Evolutionary conservation across 768 basidiomycete species (phyloP).

Genomic region (Podaxis mareebaensis): DNA sequence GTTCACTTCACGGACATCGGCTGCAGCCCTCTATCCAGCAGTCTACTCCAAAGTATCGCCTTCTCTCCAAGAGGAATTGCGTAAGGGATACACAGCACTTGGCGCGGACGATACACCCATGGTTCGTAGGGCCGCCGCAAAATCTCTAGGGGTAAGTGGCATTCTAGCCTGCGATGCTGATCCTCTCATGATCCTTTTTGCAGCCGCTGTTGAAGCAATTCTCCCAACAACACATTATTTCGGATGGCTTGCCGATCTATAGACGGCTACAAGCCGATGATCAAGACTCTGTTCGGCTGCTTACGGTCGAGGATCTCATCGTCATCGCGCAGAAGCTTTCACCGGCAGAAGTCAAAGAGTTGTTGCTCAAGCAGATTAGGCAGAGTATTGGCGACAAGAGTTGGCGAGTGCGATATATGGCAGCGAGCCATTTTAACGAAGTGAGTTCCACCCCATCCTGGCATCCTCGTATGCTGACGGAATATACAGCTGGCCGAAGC

Average conservation of each 20-base stretch:
- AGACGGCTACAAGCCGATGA: constrained; percentile 93
- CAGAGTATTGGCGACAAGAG: constrained; percentile 92
- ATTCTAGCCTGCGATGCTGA: not conserved
- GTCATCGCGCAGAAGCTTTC: constrained; percentile 84
- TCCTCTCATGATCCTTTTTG: constrained; percentile 20
- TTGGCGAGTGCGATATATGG: constrained; percentile 99
- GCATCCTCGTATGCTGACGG: not conserved
- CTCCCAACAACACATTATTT: constrained; percentile 75
- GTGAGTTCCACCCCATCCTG: constrained; percentile 36
- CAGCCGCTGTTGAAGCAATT: constrained; percentile 82
- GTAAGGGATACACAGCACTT: constrained; percentile 80
- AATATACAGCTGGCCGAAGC: constrained; percentile 77
- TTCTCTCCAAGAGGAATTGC: constrained; percentile 79
- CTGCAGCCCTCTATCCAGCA: constrained; percentile 89
- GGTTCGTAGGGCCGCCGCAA: constrained; percentile 95
- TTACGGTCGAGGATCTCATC: constrained; percentile 96
- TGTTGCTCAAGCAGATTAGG: constrained; percentile 85
- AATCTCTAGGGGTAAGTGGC: constrained; percentile 86
- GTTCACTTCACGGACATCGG: constrained; percentile 98
- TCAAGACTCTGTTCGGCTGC: constrained; percentile 94
- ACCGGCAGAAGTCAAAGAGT: constrained; percentile 88
- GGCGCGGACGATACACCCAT: constrained; percentile 97
- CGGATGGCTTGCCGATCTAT: constrained; percentile 90
- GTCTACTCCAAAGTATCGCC: constrained; percentile 82
- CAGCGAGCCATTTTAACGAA: constrained; percentile 95